These are phyloP conservation scores for Ambrosiella cleistominuta DNA, from an alignment of 2,329 filamentous ascomycete genomes.

Conservation along the genomic window DNA sequence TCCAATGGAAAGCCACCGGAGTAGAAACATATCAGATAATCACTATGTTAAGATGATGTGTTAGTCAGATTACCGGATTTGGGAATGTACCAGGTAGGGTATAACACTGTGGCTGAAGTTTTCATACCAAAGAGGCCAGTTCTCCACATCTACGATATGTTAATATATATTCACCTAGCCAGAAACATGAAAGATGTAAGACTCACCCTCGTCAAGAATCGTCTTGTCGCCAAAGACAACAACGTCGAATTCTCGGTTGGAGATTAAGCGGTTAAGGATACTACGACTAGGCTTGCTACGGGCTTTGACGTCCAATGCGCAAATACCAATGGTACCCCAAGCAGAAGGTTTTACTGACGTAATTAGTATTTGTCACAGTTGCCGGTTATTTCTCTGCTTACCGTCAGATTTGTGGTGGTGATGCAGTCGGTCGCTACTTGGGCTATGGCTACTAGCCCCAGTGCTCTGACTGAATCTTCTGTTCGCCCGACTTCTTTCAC, in stretches of 20 bases:
- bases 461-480: constrained; percentile 69
- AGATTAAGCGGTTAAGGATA: constrained; percentile 80
- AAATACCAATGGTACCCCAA: constrained; percentile 68
- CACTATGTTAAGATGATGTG: constrained; percentile 26
- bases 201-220: constrained; percentile 71
- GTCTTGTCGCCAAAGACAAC: constrained; percentile 98
- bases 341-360: constrained; percentile 36
- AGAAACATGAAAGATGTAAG: background rate
- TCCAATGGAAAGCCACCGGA: constrained; percentile 93
- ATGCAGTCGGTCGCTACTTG: constrained; percentile 49
- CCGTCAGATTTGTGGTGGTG: constrained; percentile 36
- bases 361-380: constrained; percentile 4
- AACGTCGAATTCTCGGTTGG: constrained; percentile 85
- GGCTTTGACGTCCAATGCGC: constrained; percentile 87
- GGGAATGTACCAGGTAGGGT: background rate
- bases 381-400: constrained; percentile 16
- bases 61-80: background rate
- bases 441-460: constrained; percentile 63
- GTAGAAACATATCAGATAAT: constrained; percentile 96
- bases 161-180: background rate
- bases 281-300: constrained; percentile 93
- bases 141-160: constrained; percentile 51
- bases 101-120: background rate
- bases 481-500: constrained; percentile 52
- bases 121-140: constrained; percentile 73